Percentiles rank a stretch among this genome's conserved stretches.
These are phyloP conservation scores for Lachnellula suecica DNA, from an alignment of 2,329 filamentous ascomycete species.

Conservation along the genomic window DNA sequence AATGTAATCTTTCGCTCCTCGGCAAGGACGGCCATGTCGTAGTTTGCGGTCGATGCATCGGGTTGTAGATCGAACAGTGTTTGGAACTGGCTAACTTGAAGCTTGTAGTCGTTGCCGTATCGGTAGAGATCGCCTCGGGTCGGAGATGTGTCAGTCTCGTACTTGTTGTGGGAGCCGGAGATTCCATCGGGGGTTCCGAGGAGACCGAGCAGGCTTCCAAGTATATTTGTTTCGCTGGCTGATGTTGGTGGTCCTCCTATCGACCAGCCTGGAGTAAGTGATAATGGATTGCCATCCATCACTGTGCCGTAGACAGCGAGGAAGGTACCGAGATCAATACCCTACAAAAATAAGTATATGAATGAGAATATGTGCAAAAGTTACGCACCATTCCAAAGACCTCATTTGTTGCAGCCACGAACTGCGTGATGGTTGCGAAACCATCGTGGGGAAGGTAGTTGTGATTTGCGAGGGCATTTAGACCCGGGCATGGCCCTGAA, in stretches of 20 bases:
- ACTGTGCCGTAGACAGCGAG: neutral
- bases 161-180: constrained; percentile 48
- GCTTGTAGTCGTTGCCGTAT: no score
- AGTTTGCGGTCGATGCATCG: neutral
- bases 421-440: neutral
- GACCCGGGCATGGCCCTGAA: neutral
- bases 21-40: neutral
- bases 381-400: neutral
- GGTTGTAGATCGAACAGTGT: neutral
- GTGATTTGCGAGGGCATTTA: neutral
- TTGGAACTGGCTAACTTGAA: no score
- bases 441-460: neutral
- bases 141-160: constrained; percentile 50
- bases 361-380: no score
- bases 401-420: neutral
- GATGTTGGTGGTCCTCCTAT: no score
- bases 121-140: constrained; percentile 48
- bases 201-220: constrained; percentile 22
- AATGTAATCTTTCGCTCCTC: constrained; percentile 8
- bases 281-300: neutral
- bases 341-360: no score
- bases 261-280: neutral
- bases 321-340: neutral
- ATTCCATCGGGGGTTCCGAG: constrained; percentile 43
- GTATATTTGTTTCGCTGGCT: constrained; percentile 1